These are phyloP conservation scores for Amphirosellinia nigrospora DNA, from an alignment of 495 filamentous ascomycete genomes.

Conservation along the genomic window DNA sequence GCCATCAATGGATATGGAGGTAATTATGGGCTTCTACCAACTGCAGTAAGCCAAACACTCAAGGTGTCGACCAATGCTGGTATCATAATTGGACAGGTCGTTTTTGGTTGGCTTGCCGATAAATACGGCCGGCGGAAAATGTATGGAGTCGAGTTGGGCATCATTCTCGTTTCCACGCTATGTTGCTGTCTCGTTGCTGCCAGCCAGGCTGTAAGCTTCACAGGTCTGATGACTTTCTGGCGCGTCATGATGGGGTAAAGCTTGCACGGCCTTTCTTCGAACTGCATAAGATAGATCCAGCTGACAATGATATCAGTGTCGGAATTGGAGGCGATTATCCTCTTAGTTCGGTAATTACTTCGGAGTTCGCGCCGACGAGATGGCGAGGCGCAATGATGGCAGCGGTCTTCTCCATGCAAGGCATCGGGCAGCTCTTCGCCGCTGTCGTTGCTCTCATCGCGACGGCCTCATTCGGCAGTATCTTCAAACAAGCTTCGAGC, in stretches of 20 bases:
- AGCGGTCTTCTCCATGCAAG: conserved; percentile 87
- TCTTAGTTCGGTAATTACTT: conserved; percentile 78
- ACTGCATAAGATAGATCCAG: conserved; percentile 4
- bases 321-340: conserved; percentile 80
- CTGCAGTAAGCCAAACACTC: conserved; percentile 67
- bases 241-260: conserved; percentile 70
- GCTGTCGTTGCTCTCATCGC: conserved; percentile 76
- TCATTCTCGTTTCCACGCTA: conserved; percentile 73
- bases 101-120: conserved; percentile 75
- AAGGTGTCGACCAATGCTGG: conserved; percentile 78
- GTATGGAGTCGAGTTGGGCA: conserved; percentile 77
- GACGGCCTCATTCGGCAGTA: conserved; percentile 70
- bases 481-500: conserved; percentile 56
- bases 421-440: conserved; percentile 74
- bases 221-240: conserved; percentile 82
- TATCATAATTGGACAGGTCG: conserved; percentile 74
- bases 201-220: conserved; percentile 65
- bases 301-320: conserved; percentile 40
- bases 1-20: conserved; percentile 44
- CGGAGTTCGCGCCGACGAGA: conserved; percentile 84
- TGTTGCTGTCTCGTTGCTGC: conserved; percentile 64
- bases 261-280: background rate
- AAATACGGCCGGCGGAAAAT: conserved; percentile 73
- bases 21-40: conserved; percentile 60
- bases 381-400: conserved; percentile 91